Percentiles rank a stretch among this genome's conserved stretches.
Conservation (phyloP, 306 rosid species). For the Notholithocarpus densiflorus region DNA sequence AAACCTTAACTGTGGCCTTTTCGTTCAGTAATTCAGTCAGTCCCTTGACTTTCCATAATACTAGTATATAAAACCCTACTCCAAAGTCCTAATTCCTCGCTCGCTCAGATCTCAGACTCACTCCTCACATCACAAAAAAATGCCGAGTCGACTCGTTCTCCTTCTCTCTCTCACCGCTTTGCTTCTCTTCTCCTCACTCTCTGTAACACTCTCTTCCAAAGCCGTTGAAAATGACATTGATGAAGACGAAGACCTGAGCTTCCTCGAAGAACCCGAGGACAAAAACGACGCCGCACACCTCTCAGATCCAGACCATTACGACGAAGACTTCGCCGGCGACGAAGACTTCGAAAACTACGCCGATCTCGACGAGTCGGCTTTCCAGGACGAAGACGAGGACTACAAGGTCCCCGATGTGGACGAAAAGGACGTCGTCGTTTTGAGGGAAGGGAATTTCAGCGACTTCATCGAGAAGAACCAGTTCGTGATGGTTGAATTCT, state of each 20-base stretch:
- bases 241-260: constrained; percentile 84
- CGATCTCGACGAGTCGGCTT: constrained; percentile 45
- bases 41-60: too few relatives aligned
- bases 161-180: constrained; percentile 49
- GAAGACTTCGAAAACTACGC: constrained; percentile 57
- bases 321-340: constrained; percentile 21
- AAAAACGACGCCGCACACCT: constrained; percentile 13
- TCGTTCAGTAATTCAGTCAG: too few relatives aligned
- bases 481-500: constrained; percentile 89
- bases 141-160: constrained; percentile 56
- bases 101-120: neutral
- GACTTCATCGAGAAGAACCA: constrained; percentile 52
- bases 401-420: constrained; percentile 62
- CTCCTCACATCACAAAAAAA: constrained; percentile 11
- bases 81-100: neutral
- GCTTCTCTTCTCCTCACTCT: constrained; percentile 63
- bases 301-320: constrained; percentile 40
- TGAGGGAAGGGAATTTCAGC: constrained; percentile 78
- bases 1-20: too few relatives aligned
- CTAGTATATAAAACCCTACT: constrained; percentile 9
- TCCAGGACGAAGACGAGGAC: constrained; percentile 24
- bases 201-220: constrained; percentile 34
- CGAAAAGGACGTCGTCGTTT: constrained; percentile 85
- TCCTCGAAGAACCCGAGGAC: constrained; percentile 68
- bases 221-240: constrained; percentile 24